These are phyloP conservation scores for Bipolaris oryzae DNA, from an alignment of 2,329 filamentous ascomycete genomes.

Conservation along the genomic window DNA sequence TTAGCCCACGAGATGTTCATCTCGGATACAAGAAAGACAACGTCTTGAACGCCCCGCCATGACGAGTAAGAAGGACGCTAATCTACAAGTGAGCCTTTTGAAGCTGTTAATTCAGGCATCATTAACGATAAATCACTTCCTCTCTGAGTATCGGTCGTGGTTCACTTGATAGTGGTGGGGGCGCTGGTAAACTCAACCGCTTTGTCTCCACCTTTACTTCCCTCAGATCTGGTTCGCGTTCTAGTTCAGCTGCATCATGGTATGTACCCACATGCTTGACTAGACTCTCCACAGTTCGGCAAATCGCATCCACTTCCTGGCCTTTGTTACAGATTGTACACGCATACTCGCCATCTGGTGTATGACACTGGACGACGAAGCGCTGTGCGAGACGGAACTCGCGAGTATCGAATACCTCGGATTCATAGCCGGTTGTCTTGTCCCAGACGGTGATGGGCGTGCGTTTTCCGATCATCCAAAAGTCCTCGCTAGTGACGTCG, in stretches of 20 bases:
- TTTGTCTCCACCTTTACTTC: conserved; percentile 32
- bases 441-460: conserved; percentile 34
- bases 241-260: conserved; percentile 42
- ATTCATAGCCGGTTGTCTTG: conserved; percentile 31
- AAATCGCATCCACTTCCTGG: conserved; percentile 46
- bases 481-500: conserved; percentile 41
- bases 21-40: background rate
- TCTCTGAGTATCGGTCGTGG: conserved; percentile 20
- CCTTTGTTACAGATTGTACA: conserved; percentile 44
- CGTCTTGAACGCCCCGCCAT: background rate
- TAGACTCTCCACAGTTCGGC: conserved; percentile 42
- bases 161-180: conserved; percentile 18
- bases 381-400: conserved; percentile 46
- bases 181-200: conserved; percentile 29
- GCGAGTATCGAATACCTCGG: conserved; percentile 43
- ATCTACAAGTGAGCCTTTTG: background rate
- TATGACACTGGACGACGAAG: conserved; percentile 49
- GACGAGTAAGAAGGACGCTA: background rate
- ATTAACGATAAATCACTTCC: conserved; percentile 26
- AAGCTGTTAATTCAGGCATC: too few relatives aligned
- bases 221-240: conserved; percentile 40
- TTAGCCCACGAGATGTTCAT: background rate
- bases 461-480: conserved; percentile 48
- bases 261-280: conserved; percentile 46
- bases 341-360: conserved; percentile 44